These are phyloP conservation scores for Prunus mira DNA, from an alignment of 306 rosid species.

Conservation along the genomic window DNA sequence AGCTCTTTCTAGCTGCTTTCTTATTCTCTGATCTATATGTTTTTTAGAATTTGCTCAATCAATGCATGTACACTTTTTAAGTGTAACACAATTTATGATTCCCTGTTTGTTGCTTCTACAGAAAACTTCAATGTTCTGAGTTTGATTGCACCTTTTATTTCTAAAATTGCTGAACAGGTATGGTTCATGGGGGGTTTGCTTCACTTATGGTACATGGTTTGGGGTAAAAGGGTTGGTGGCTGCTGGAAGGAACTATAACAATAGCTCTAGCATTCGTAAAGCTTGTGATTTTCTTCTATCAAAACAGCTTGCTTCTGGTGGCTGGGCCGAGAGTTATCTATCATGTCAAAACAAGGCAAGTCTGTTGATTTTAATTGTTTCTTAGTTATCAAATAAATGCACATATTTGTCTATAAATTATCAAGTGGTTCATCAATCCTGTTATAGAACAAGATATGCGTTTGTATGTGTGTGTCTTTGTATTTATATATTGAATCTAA, in stretches of 20 bases:
- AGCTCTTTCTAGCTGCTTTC: slow-evolving; percentile 9
- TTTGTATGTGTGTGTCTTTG: background rate
- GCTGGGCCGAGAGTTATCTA: slow-evolving; percentile 90
- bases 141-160: slow-evolving; percentile 23
- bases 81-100: background rate
- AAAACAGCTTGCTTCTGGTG: slow-evolving; percentile 76
- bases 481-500: background rate
- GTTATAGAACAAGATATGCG: background rate
- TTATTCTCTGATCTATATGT: background rate
- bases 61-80: slow-evolving; percentile 17
- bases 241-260: slow-evolving; percentile 62
- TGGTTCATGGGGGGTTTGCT: slow-evolving; percentile 94
- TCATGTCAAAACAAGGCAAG: slow-evolving; percentile 83
- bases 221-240: slow-evolving; percentile 73
- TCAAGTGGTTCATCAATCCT: background rate
- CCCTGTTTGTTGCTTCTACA: background rate
- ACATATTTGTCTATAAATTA: background rate
- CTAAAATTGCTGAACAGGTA: slow-evolving; percentile 57
- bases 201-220: slow-evolving; percentile 83
- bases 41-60: slow-evolving; percentile 3
- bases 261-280: slow-evolving; percentile 52
- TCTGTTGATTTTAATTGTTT: slow-evolving; percentile 11
- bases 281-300: slow-evolving; percentile 80
- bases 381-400: background rate
- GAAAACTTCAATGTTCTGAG: slow-evolving; percentile 3